These are phyloP conservation scores for Neurospora sp. DNA, from an alignment of 495 filamentous ascomycete genomes.

Conservation along the genomic window DNA sequence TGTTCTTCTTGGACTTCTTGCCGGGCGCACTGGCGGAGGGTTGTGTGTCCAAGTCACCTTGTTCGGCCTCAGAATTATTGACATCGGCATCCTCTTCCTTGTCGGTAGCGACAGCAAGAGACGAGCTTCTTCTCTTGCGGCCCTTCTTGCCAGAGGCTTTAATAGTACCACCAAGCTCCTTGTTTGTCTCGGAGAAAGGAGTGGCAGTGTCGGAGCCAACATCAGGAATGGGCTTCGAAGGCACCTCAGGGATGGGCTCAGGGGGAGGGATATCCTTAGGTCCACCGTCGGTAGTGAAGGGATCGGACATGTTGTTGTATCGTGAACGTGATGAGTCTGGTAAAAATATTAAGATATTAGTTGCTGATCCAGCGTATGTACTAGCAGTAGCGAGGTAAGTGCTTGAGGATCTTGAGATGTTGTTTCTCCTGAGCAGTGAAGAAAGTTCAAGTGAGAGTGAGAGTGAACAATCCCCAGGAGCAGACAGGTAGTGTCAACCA, in stretches of 20 bases:
- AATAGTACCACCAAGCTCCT: not conserved
- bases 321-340: not conserved
- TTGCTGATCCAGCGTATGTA: not conserved
- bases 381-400: not conserved
- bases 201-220: not conserved
- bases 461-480: not conserved
- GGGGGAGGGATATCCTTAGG: not conserved
- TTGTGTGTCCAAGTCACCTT: not conserved
- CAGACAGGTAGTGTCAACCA: not conserved
- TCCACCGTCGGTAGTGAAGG: not conserved
- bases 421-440: not conserved
- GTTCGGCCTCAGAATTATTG: not conserved
- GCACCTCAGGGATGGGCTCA: not conserved
- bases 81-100: not conserved
- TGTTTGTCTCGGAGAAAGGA: not conserved
- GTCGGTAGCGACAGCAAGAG: constrained; percentile 1
- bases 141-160: not conserved
- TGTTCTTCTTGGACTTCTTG: constrained; percentile 24
- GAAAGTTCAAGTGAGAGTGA: not conserved
- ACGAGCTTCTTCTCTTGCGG: not conserved
- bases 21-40: not conserved
- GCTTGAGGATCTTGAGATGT: not conserved
- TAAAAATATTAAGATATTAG: not conserved
- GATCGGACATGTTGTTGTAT: not conserved
- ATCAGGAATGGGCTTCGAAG: not conserved